Evolutionary conservation across 2,329 filamentous ascomycete species (phyloP), one percentile per base, ranked within the genome.

Genomic region (Fonsecaea nubica): DNA sequence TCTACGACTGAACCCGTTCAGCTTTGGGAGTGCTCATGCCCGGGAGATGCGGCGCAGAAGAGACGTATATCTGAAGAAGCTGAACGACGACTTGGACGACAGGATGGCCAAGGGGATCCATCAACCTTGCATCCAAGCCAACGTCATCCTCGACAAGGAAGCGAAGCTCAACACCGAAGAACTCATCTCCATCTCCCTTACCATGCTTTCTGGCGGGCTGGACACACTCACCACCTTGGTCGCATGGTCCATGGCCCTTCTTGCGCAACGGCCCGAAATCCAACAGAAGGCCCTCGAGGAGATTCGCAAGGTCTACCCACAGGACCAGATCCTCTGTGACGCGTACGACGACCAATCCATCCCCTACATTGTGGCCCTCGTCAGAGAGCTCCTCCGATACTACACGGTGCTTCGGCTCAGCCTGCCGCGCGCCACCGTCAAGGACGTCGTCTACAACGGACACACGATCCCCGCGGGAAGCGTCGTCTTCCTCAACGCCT

Each of bases 161-260:
- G 84, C 87, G 0, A 87, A 85, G 68, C 77, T 90, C 15, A 88
- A 85, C 76, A 81, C 83, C 45, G 86, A 85, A 58, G 88, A 90
- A 69, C 80, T 90, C 40, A 89, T 83, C 0, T 87, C 85, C 0
- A 90, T 90, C 71, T 88, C 86, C 68, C 76, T 90, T 67, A 90
- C 88, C 0, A 90, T 91, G 88, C 78, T 90, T 4, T 88, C 86
- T 0, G 88, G 88, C 0, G 88, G 88, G 0, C 78, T 90, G 3
- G 88, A 90, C 68, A 90, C 89, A 0, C 83, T 90, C 40, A 89
- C 87, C 1, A 90, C 87, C 0, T 79, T 88, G 4, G 84, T 90
- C 1, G 85, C 87, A 4, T 90, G 88, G 88, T 87, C 86, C 71
- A 81, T 90, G 58, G 86, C 84, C 0, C 79, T 89, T 33, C 77